These are phyloP conservation scores for Flaveria bidentis DNA, from an alignment of 129 eudicot species.

Conservation along the genomic window DNA sequence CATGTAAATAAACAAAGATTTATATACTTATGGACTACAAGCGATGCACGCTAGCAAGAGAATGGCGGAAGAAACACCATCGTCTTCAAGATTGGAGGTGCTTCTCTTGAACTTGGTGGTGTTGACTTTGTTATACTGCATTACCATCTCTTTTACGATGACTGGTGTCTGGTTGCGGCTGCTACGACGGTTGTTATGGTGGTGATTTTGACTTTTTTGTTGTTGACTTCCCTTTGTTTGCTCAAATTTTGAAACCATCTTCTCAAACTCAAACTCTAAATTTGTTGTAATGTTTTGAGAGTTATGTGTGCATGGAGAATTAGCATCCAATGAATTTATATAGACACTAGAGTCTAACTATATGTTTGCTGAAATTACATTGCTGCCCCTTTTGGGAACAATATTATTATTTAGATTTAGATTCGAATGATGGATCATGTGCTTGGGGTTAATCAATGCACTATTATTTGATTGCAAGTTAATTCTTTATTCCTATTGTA, in stretches of 20 bases:
- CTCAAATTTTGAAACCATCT: constrained; percentile 53
- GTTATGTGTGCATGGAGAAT: constrained; percentile 26
- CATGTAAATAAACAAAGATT: neutral
- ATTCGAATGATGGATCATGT: constrained; percentile 35
- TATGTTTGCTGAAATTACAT: constrained; percentile 7
- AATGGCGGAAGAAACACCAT: constrained; percentile 75
- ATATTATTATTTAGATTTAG: constrained; percentile 1
- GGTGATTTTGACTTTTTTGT: constrained; percentile 34
- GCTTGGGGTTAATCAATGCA: constrained; percentile 27
- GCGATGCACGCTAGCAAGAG: constrained; percentile 78
- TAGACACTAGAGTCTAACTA: constrained; percentile 33
- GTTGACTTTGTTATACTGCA: constrained; percentile 79
- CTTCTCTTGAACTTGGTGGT: constrained; percentile 78
- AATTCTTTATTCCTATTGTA: constrained; percentile 19
- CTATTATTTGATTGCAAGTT: constrained; percentile 20
- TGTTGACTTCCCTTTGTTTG: constrained; percentile 40
- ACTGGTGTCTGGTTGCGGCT: constrained; percentile 38
- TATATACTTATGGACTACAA: constrained; percentile 31
- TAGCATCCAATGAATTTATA: constrained; percentile 33
- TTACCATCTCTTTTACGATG: constrained; percentile 37
- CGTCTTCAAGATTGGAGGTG: constrained; percentile 64
- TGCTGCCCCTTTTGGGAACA: constrained; percentile 32
- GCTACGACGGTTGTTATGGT: constrained; percentile 17
- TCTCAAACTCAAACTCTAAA: constrained; percentile 21
- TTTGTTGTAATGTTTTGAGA: constrained; percentile 16